Evolutionary conservation across 495 filamentous ascomycete genomes (phyloP).

Genomic region (Platismatia glauca): DNA sequence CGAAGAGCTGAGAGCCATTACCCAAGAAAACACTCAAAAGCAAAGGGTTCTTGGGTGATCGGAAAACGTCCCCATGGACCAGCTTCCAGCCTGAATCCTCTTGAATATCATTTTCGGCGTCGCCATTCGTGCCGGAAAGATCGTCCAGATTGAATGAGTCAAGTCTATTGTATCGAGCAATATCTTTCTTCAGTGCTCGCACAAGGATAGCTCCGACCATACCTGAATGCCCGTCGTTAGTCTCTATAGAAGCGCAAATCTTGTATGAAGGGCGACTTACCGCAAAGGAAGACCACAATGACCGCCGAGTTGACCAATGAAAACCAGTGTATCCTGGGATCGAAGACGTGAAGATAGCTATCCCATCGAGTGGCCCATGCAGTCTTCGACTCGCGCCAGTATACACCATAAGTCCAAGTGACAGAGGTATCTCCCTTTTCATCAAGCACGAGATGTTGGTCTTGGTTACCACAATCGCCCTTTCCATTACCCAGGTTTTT

Average conservation of each 20-base stretch:
- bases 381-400: constrained; percentile 68
- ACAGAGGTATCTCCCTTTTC: constrained; percentile 62
- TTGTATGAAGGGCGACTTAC: constrained; percentile 23
- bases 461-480: constrained; percentile 50
- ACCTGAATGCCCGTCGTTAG: constrained; percentile 1
- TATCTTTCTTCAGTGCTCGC: constrained; percentile 83
- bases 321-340: constrained; percentile 98
- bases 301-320: constrained; percentile 89
- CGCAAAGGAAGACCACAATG: constrained; percentile 82
- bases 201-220: constrained; percentile 86
- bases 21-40: constrained; percentile 82
- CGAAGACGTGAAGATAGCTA: constrained; percentile 90
- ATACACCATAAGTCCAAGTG: constrained; percentile 83
- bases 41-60: constrained; percentile 71
- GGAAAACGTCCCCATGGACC: constrained; percentile 95
- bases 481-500: constrained; percentile 44
- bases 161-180: constrained; percentile 87
- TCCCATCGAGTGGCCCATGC: constrained; percentile 97
- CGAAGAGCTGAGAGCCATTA: constrained; percentile 91
- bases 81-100: constrained; percentile 99
- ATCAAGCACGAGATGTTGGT: constrained; percentile 47
- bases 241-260: neutral
- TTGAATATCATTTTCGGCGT: constrained; percentile 84
- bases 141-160: constrained; percentile 82
- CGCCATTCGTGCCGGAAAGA: constrained; percentile 59